These are phyloP conservation scores for Coemansia sp. DNA, from an alignment of 371 early-diverging fungal genomes.

Conservation along the genomic window DNA sequence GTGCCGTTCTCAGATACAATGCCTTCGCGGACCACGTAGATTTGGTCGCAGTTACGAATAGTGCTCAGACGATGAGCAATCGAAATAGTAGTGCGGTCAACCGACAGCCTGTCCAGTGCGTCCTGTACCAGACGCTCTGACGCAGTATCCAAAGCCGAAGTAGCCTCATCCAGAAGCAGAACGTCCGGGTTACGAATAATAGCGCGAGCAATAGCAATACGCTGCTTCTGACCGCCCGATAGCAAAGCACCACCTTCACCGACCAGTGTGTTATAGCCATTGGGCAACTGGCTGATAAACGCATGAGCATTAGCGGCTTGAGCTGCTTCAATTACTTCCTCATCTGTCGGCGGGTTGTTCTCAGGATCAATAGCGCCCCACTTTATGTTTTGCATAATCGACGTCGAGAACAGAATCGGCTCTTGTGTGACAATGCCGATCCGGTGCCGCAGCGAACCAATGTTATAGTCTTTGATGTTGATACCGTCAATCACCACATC, in stretches of 20 bases:
- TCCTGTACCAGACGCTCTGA: conserved; percentile 88
- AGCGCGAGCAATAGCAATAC: conserved; percentile 60
- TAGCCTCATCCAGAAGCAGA: conserved; percentile 95
- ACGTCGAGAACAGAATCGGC: conserved; percentile 64
- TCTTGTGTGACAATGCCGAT: conserved; percentile 83
- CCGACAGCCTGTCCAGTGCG: conserved; percentile 78
- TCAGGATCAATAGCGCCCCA: conserved; percentile 48
- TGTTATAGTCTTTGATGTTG: conserved; percentile 63
- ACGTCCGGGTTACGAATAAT: conserved; percentile 71
- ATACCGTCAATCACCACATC: conserved; percentile 69
- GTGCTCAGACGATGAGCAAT: conserved; percentile 86
- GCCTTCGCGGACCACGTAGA: conserved; percentile 44
- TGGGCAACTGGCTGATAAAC: conserved; percentile 54
- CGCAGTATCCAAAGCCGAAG: conserved; percentile 89
- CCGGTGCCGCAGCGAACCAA: conserved; percentile 66
- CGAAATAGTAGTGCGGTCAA: conserved; percentile 74
- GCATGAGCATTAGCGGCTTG: too few relatives aligned
- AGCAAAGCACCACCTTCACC: conserved; percentile 76
- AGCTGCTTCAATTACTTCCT: conserved; percentile 52
- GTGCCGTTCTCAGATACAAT: conserved; percentile 50
- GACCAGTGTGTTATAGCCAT: conserved; percentile 74
- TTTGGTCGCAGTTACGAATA: conserved; percentile 57
- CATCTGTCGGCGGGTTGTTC: conserved; percentile 40
- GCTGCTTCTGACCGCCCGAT: conserved; percentile 87
- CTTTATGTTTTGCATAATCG: conserved; percentile 55